These are phyloP conservation scores for Hypoxylon sp. DNA, from an alignment of 2,329 filamentous ascomycete genomes.

Conservation along the genomic window DNA sequence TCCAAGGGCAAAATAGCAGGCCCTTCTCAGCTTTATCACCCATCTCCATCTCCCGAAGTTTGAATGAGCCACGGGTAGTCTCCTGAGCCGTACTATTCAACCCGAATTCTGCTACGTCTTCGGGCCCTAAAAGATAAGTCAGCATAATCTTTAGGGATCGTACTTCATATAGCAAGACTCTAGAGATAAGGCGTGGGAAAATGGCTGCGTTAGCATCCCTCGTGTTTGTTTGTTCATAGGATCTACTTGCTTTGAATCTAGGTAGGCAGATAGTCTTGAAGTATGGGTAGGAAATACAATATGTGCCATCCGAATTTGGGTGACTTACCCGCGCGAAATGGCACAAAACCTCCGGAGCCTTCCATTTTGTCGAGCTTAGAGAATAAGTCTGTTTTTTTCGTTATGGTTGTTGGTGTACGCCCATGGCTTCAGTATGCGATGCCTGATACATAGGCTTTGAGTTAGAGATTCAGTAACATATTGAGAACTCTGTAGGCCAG, in stretches of 20 bases:
- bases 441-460: background rate
- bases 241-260: background rate
- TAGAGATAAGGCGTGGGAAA: background rate
- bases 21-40: constrained; percentile 51
- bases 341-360: background rate
- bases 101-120: background rate
- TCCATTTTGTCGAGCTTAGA: constrained; percentile 1
- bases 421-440: background rate
- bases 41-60: constrained; percentile 37
- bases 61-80: background rate
- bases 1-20: constrained; percentile 64
- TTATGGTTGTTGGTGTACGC: background rate
- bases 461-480: background rate
- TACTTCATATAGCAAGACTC: background rate
- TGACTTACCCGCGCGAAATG: background rate
- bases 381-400: background rate
- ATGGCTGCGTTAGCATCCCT: background rate
- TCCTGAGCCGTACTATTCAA: background rate
- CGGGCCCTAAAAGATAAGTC: constrained; percentile 3
- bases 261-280: background rate
- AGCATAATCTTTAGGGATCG: background rate
- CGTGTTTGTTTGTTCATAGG: background rate
- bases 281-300: background rate
- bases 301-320: background rate
- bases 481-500: background rate